Evolutionary conservation across 192 early-diverging fungal genomes (phyloP).

Genomic region (Entomortierella beljakovae): DNA sequence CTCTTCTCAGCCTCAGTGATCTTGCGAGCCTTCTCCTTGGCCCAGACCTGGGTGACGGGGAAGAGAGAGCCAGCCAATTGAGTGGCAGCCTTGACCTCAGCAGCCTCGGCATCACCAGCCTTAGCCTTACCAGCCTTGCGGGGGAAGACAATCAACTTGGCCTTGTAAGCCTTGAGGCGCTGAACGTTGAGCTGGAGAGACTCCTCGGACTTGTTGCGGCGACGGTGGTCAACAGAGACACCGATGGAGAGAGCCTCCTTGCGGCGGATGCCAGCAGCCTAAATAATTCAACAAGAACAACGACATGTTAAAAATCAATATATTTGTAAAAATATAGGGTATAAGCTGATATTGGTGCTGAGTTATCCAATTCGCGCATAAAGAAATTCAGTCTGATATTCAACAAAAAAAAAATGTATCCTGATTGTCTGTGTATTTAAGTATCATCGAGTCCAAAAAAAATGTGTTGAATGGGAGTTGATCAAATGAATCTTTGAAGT

Average conservation of each 20-base stretch:
- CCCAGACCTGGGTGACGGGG: constrained; percentile 72
- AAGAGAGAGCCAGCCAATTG: constrained; percentile 76
- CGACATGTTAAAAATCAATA: no score
- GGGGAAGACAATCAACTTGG: constrained; percentile 97
- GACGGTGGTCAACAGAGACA: constrained; percentile 96
- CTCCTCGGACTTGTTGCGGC: constrained; percentile 96
- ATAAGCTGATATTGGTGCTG: no score
- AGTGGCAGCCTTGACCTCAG: constrained; percentile 66
- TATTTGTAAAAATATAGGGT: no score
- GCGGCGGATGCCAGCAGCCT: constrained; percentile 92
- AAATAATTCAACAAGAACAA: neutral
- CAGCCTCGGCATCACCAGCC: constrained; percentile 74
- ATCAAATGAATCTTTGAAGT: neutral
- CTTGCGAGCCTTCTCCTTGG: constrained; percentile 41
- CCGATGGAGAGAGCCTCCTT: constrained; percentile 96
- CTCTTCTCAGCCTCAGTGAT: constrained; percentile 64
- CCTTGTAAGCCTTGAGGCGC: constrained; percentile 94
- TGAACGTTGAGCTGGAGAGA: constrained; percentile 93
- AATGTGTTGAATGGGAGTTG: no score
- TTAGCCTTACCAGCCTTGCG: constrained; percentile 91
- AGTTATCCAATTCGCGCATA: no score
- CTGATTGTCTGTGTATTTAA: neutral
- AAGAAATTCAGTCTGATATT: no score
- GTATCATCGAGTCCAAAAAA: no score
- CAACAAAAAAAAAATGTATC: neutral